Conservation (phyloP, 2,329 filamentous ascomycete genomes). For the Mycocentrospora acerina region DNA sequence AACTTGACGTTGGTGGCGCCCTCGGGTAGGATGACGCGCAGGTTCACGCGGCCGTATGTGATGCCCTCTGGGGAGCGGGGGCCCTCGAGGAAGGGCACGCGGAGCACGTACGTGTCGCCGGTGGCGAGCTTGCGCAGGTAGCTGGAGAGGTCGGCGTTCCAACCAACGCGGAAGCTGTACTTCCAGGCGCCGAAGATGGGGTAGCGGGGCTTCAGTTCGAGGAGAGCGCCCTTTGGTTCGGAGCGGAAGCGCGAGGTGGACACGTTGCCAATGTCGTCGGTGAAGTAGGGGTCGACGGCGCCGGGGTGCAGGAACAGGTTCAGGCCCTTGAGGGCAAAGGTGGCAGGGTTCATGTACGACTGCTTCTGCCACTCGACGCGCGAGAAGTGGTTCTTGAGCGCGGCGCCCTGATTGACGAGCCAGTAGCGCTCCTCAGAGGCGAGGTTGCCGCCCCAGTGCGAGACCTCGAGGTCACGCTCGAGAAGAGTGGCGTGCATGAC, state of each 20-base stretch:
- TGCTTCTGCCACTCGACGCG: conserved; percentile 52
- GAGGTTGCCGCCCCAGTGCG: conserved; percentile 96
- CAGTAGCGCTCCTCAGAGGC: conserved; percentile 94
- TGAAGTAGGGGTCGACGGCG: conserved; percentile 87
- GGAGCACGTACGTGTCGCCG: conserved; percentile 76
- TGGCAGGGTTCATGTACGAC: conserved; percentile 72
- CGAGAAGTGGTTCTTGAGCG: conserved; percentile 56
- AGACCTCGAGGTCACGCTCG: conserved; percentile 91
- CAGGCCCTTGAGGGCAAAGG: conserved; percentile 77
- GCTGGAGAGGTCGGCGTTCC: conserved; percentile 81
- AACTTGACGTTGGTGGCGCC: conserved; percentile 84
- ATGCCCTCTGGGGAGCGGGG: conserved; percentile 83
- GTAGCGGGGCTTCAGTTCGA: conserved; percentile 91
- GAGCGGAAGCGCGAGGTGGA: conserved; percentile 87
- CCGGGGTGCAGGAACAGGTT: conserved; percentile 77
- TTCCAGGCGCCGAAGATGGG: conserved; percentile 98
- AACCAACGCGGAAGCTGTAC: conserved; percentile 94
- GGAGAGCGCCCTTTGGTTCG: conserved; percentile 72
- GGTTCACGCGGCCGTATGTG: conserved; percentile 77
- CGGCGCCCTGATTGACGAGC: conserved; percentile 82
- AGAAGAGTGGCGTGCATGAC: conserved; percentile 76
- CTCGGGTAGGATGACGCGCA: conserved; percentile 86
- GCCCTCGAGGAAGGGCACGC: conserved; percentile 90
- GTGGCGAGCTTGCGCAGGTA: conserved; percentile 68
- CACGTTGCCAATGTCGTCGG: conserved; percentile 94